Evolutionary conservation across 257 asterid species (phyloP).

Genomic region (Mentha longifolia): DNA sequence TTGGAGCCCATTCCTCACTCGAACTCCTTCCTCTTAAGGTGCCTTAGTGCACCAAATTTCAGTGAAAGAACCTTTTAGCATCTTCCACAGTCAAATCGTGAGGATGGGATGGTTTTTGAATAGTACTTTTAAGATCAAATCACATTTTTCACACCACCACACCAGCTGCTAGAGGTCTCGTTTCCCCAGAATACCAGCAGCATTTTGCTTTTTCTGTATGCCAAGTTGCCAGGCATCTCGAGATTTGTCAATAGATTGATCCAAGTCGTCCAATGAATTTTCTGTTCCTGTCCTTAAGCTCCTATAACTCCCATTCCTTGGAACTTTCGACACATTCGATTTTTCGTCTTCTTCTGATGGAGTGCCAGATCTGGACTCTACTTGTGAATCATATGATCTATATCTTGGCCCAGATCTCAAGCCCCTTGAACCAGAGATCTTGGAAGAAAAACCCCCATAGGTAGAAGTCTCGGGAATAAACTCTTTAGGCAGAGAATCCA

Average conservation of each 20-base stretch:
- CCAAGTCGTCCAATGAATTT: slow-evolving; percentile 63
- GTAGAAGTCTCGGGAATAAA: slow-evolving; percentile 60
- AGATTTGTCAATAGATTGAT: slow-evolving; percentile 68
- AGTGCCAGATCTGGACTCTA: slow-evolving; percentile 87
- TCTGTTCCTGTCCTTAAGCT: slow-evolving; percentile 60
- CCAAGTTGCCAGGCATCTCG: slow-evolving; percentile 78
- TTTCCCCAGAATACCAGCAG: slow-evolving; percentile 41
- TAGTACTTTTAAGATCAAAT: slow-evolving; percentile 12
- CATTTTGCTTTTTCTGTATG: slow-evolving; percentile 39
- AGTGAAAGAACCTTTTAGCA: slow-evolving; percentile 12
- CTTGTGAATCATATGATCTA: slow-evolving; percentile 70
- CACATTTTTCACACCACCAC: slow-evolving; percentile 24
- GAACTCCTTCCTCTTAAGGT: slow-evolving; percentile 3
- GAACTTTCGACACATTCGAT: slow-evolving; percentile 44
- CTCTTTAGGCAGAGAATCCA: slow-evolving; percentile 93
- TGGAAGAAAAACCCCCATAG: slow-evolving; percentile 51
- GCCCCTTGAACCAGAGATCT: slow-evolving; percentile 61
- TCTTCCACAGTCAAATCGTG: slow-evolving; percentile 20
- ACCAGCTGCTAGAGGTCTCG: slow-evolving; percentile 54
- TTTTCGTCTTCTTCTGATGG: slow-evolving; percentile 96
- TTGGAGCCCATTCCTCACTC: slow-evolving; percentile 9
- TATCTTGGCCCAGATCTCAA: slow-evolving; percentile 73
- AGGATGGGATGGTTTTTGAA: slow-evolving; percentile 21
- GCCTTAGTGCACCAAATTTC: slow-evolving; percentile 19
- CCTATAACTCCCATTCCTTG: slow-evolving; percentile 73